A percentile compares a stretch with the other conserved stretches of the same genome.
These are phyloP conservation scores for Guadua angustifolia DNA, from an alignment of 176 grass and related monocot species.

Conservation along the genomic window DNA sequence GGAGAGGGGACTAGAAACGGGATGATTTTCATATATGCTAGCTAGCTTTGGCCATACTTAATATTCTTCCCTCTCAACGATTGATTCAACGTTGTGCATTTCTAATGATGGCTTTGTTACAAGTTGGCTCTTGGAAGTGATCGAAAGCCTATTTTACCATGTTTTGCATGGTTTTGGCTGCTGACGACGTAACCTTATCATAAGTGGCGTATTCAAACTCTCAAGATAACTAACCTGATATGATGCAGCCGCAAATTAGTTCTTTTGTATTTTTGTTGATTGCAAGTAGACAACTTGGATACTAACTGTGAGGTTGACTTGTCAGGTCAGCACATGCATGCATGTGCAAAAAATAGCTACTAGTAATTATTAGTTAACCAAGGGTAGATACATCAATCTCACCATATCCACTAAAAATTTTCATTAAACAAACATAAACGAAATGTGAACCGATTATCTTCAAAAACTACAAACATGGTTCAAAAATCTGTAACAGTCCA, in stretches of 20 bases:
- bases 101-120: background rate
- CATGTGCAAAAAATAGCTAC: background rate
- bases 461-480: background rate
- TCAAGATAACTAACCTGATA: background rate
- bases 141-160: background rate
- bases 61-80: too few species aligned
- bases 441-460: background rate
- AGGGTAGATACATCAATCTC: background rate
- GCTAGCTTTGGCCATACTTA: background rate
- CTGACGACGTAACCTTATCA: background rate
- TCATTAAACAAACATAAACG: background rate
- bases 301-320: background rate
- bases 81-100: background rate
- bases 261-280: background rate
- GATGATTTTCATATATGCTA: background rate
- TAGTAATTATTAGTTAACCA: background rate
- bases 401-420: too few species aligned
- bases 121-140: background rate
- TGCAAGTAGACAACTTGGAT: background rate
- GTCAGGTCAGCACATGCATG: background rate
- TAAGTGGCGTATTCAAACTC: background rate
- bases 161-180: background rate
- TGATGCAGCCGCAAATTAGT: background rate
- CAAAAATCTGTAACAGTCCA: too few species aligned
- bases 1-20: too few species aligned